These are phyloP conservation scores for Alectoria sarmentosa DNA, from an alignment of 495 filamentous ascomycete genomes.

Conservation along the genomic window DNA sequence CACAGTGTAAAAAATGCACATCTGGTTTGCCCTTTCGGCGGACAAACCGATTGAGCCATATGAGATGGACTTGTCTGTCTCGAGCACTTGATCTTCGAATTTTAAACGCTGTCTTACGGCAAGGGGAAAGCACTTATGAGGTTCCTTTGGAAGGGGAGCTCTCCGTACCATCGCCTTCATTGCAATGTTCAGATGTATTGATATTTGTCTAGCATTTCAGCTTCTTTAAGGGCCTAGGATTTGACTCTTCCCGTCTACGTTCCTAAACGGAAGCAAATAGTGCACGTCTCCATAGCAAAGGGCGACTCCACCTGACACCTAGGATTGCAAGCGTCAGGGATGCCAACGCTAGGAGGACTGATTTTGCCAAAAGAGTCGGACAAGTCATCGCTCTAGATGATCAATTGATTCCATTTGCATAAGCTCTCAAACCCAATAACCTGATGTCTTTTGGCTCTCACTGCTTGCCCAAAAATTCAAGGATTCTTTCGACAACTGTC, in stretches of 20 bases:
- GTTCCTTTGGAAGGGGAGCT: not conserved
- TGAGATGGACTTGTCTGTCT: not conserved
- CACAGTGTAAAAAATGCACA: not conserved
- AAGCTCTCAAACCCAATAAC: not conserved
- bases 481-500: conserved; percentile 43
- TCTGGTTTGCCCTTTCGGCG: not conserved
- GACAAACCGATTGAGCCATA: not conserved
- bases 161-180: not conserved
- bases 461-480: conserved; percentile 34
- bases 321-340: not conserved
- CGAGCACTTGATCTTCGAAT: not conserved
- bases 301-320: not conserved
- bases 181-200: not conserved
- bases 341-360: not conserved
- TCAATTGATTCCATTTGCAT: not conserved
- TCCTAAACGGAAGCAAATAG: not conserved
- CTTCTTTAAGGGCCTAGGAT: not conserved
- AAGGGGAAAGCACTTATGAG: no score
- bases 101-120: not conserved
- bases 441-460: not conserved
- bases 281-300: not conserved
- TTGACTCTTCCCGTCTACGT: not conserved
- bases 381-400: not conserved
- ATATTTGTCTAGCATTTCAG: not conserved
- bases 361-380: not conserved